A percentile compares a stretch with the other conserved stretches of the same genome.
Conservation (phyloP, 139 green algal genomes). For the Closterium sp. region DNA sequence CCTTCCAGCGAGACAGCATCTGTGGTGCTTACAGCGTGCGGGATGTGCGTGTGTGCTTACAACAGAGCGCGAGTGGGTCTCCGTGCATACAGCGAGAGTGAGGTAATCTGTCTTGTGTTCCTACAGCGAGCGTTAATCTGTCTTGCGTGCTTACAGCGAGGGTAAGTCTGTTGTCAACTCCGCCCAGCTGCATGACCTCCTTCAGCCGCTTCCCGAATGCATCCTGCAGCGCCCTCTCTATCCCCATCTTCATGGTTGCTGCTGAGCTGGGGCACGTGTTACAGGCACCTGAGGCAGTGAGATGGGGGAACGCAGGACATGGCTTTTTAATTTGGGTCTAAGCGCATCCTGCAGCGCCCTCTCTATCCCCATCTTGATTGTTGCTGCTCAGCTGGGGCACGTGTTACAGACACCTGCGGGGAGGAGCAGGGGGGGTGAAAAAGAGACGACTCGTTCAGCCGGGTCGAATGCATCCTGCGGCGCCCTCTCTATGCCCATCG, state of each 20-base stretch:
- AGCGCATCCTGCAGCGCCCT: neutral
- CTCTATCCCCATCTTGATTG: slow-evolving; percentile 95
- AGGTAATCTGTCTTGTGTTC: neutral
- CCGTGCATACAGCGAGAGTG: neutral
- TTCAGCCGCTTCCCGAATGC: slow-evolving; percentile 35
- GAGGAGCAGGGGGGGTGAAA: no score
- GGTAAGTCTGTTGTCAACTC: slow-evolving; percentile 53
- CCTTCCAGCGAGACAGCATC: neutral
- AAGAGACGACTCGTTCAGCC: no score
- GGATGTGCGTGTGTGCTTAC: neutral
- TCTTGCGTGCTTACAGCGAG: slow-evolving; percentile 40
- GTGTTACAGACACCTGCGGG: slow-evolving; percentile 74
- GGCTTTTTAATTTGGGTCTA: no score
- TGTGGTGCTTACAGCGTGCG: neutral
- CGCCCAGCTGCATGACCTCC: slow-evolving; percentile 63
- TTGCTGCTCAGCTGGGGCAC: slow-evolving; percentile 76
- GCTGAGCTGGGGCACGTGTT: slow-evolving; percentile 76
- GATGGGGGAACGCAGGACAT: neutral
- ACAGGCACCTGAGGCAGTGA: slow-evolving; percentile 68
- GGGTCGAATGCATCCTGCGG: slow-evolving; percentile 19
- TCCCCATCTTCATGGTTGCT: slow-evolving; percentile 92
- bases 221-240: slow-evolving; percentile 64
- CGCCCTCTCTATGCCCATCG: slow-evolving; percentile 85
- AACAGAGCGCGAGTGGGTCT: neutral
- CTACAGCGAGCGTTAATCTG: slow-evolving; percentile 8